Conservation (phyloP, 2,329 filamentous ascomycete species). For the Colletotrichum spaethianum region DNA sequence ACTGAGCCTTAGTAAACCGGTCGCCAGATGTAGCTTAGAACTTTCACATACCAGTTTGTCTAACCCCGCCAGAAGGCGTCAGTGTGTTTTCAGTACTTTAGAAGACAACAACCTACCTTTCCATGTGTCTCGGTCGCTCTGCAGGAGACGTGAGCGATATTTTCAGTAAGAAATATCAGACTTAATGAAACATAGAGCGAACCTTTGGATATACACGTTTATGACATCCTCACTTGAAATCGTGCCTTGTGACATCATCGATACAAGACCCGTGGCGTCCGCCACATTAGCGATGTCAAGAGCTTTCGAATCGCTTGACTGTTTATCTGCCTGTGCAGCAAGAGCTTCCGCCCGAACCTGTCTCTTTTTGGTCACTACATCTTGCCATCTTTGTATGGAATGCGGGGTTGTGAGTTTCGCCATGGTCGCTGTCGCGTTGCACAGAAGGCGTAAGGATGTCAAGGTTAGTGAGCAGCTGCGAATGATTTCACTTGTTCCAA, state of each 20-base stretch:
- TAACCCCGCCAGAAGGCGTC: not conserved
- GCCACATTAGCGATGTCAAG: not conserved
- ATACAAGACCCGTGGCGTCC: not conserved
- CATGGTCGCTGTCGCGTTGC: not conserved
- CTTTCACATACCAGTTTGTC: conserved; percentile 17
- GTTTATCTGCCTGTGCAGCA: not conserved
- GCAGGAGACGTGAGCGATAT: accelerated
- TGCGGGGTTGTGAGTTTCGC: not conserved
- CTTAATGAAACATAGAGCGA: no score
- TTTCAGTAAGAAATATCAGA: not conserved
- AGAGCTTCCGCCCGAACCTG: conserved; percentile 3
- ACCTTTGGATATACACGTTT: conserved; percentile 25
- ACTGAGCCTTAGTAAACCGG: not conserved
- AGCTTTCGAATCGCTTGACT: not conserved
- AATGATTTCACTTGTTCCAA: not conserved
- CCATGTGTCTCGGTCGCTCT: not conserved
- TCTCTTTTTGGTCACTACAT: conserved; percentile 11
- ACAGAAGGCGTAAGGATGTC: not conserved
- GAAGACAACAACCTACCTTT: not conserved
- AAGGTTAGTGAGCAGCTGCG: not conserved
- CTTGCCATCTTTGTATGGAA: not conserved
- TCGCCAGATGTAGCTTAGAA: not conserved
- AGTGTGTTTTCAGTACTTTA: not conserved
- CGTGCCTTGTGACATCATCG: not conserved
- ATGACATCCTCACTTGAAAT: conserved; percentile 4